Base-by-base conservation (phyloP, 768 basidiomycete species). In the Pleurotus tuoliensis region DNA sequence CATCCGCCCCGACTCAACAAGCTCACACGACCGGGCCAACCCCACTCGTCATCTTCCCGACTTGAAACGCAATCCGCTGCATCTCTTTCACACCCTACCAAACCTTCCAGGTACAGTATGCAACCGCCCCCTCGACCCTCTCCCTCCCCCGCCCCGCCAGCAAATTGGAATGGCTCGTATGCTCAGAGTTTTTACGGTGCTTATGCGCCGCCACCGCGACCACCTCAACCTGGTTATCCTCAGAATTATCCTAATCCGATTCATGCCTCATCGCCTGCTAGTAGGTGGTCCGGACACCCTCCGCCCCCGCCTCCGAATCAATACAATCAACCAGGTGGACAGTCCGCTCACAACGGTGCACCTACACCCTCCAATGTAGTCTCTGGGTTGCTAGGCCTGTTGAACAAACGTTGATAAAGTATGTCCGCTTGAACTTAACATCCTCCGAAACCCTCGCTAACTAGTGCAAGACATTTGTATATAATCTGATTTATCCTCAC, bases 11-110 rank as follows among this genome's bases (percentile, higher is more conserved):
- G 59, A n/a, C 27, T 62, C 25, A 62, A 59, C 11, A 69, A 65
- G 56, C 62, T 60, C 16, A 64, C 57, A 25, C 66, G 58, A 58
- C 62, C 56, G 6, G 45, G 56, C 52, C 51, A 62, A 41, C 51
- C 65, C 4, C 53, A 63, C 5, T 64, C 70, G 37, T 58, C 64
- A 16, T 61, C 57, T 13, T 61, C 61, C 12, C 74, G 66, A 38
- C 58, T 64, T 9, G 64, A 68, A 11, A 44, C 73, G 0, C 70
- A 74, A 49, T 72, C 74, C 5, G 68, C 75, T 3, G 75, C 78
- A 4, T 76, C 76, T 3, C 77, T 76, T 1, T 70, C 75, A 0
- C 77, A 76, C 56, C 61, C 73, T 3, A 76, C 73, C 60, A 76
- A 75, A 52, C 74, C 75, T 13, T 48, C 53, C 16, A 72, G 74